Conservation (phyloP, 2,329 filamentous ascomycete genomes). For the Trichoderma atrobrunneum region DNA sequence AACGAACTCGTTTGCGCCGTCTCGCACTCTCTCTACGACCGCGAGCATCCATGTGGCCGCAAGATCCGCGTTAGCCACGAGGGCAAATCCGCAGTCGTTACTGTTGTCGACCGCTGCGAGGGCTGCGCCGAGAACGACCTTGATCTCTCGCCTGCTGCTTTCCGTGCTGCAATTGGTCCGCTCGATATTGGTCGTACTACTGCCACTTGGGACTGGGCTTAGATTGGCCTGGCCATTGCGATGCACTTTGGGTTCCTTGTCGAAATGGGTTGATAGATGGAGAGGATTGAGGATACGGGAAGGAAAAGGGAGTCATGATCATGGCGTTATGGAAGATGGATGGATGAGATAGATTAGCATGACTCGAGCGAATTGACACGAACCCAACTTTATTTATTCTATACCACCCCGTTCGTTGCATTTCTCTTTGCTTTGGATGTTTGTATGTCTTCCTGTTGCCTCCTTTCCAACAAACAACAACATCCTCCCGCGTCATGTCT, state of each 20-base stretch:
- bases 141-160: slow-evolving; percentile 48
- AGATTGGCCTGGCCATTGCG: neutral
- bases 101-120: slow-evolving; percentile 65
- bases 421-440: neutral
- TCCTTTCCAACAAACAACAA: neutral
- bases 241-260: neutral
- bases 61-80: slow-evolving; percentile 60
- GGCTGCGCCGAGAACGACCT: slow-evolving; percentile 47
- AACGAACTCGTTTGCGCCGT: slow-evolving; percentile 64
- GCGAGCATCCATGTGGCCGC: slow-evolving; percentile 56
- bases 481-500: neutral
- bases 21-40: slow-evolving; percentile 65
- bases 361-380: neutral
- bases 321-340: neutral
- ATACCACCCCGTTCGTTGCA: neutral
- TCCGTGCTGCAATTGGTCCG: slow-evolving; percentile 42
- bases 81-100: slow-evolving; percentile 51
- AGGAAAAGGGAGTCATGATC: neutral
- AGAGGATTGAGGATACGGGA: neutral
- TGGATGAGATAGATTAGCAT: neutral
- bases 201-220: slow-evolving; percentile 30
- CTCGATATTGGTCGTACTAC: slow-evolving; percentile 26
- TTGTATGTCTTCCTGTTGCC: neutral
- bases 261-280: neutral
- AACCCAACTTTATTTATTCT: neutral